Evolutionary conservation across 345 rosid species (phyloP).

Genomic region (Rubroshorea leprosula): DNA sequence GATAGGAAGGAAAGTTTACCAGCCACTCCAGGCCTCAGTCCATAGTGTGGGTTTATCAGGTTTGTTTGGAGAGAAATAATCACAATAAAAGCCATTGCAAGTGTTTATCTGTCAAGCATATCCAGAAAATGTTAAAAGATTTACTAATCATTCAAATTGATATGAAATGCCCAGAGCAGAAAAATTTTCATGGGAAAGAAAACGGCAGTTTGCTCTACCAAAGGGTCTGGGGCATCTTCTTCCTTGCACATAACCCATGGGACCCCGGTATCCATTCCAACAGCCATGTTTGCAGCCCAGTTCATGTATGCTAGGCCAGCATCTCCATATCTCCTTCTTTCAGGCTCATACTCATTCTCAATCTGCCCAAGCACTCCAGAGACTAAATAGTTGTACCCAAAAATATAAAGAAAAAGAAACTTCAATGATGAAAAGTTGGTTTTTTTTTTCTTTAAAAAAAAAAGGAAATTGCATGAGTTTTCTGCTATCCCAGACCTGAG

Average conservation of each 20-base stretch:
- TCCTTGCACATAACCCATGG: slow-evolving; percentile 87
- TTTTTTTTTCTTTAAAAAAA: too few relatives aligned
- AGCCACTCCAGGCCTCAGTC: slow-evolving; percentile 78
- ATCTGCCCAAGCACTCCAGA: slow-evolving; percentile 27
- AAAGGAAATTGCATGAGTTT: not conserved
- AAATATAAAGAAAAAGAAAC: not conserved
- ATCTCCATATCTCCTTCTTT: slow-evolving; percentile 32
- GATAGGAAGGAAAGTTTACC: slow-evolving; percentile 25
- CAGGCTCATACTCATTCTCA: slow-evolving; percentile 62
- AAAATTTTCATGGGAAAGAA: not conserved
- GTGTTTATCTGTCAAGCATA: slow-evolving; percentile 44
- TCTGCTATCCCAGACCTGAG: slow-evolving; percentile 44
- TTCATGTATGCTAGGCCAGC: slow-evolving; percentile 50
- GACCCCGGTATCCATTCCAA: slow-evolving; percentile 49
- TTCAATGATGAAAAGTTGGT: not conserved
- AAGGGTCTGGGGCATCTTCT: slow-evolving; percentile 65
- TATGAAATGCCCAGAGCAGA: too few relatives aligned
- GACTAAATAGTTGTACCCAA: not conserved
- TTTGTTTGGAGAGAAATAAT: slow-evolving; percentile 57
- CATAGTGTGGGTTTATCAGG: slow-evolving; percentile 59
- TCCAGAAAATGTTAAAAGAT: not conserved
- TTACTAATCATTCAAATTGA: too few relatives aligned
- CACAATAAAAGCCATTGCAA: slow-evolving; percentile 68
- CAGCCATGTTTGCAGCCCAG: slow-evolving; percentile 71
- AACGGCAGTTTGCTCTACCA: slow-evolving; percentile 27